These are phyloP conservation scores for Wallacemonas collosoma DNA, from an alignment of 208 protist genomes.

Conservation along the genomic window DNA sequence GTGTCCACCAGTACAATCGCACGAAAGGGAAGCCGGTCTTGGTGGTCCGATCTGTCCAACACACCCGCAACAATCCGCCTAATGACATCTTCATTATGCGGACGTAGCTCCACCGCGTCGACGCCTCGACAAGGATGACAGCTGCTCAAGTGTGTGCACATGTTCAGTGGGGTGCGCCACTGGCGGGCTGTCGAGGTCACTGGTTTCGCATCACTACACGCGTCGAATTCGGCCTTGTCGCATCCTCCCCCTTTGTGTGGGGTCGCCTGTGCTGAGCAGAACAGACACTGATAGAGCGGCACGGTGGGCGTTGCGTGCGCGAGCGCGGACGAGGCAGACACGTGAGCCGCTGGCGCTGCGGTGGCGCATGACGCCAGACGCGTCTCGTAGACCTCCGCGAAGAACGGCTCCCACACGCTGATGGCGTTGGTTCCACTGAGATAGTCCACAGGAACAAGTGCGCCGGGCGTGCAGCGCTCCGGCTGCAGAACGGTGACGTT, in stretches of 20 bases:
- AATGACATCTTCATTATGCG: constrained; percentile 56
- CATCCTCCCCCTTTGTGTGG: too few relatives aligned
- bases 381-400: background rate
- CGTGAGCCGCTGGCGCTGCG: background rate
- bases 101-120: constrained; percentile 38
- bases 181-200: background rate
- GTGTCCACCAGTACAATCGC: constrained; percentile 71
- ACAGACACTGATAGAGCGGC: constrained; percentile 10
- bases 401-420: constrained; percentile 10
- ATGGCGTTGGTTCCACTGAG: constrained; percentile 11
- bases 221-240: background rate
- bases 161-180: constrained; percentile 43
- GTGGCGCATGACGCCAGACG: background rate
- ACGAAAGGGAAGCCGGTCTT: constrained; percentile 20
- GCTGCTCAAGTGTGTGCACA: constrained; percentile 70
- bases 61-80: constrained; percentile 16
- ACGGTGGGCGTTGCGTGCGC: background rate
- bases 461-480: constrained; percentile 13
- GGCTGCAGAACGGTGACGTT: background rate
- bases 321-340: background rate
- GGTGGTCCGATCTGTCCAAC: background rate
- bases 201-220: background rate
- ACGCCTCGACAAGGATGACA: constrained; percentile 55
- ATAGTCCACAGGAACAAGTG: constrained; percentile 8
- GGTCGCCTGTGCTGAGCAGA: background rate